Conservation (phyloP, 2,329 filamentous ascomycete species). For the Pezicula radicicola region DNA sequence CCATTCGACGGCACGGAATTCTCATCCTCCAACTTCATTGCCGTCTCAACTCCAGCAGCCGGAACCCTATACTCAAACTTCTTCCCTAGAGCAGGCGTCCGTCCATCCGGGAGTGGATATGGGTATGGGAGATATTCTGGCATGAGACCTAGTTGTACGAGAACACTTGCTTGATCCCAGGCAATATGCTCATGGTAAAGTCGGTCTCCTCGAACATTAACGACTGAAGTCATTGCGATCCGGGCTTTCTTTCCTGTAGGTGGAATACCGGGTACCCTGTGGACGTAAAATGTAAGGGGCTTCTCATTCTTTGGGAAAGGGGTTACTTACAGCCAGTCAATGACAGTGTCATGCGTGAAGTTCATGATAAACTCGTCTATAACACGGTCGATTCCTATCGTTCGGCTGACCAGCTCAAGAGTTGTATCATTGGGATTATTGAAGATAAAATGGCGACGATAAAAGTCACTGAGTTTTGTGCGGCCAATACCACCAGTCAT, state of each 20-base stretch:
- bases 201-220: conserved; percentile 65
- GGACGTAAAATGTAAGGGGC: neutral
- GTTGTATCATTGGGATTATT: conserved; percentile 65
- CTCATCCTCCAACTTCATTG: conserved; percentile 43
- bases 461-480: conserved; percentile 60
- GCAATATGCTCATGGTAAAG: conserved; percentile 69
- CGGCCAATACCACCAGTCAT: conserved; percentile 65
- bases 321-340: conserved; percentile 64
- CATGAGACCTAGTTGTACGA: conserved; percentile 60
- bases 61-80: conserved; percentile 58
- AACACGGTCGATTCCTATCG: conserved; percentile 68
- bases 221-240: conserved; percentile 63
- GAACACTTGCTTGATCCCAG: conserved; percentile 65
- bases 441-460: conserved; percentile 72
- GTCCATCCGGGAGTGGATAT: conserved; percentile 38
- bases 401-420: conserved; percentile 69
- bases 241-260: conserved; percentile 50
- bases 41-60: conserved; percentile 53
- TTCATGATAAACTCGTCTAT: conserved; percentile 68
- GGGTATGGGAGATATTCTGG: conserved; percentile 36
- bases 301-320: neutral
- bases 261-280: conserved; percentile 54
- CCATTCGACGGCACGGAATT: conserved; percentile 51
- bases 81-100: conserved; percentile 28
- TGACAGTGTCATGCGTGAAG: conserved; percentile 58